Base-by-base conservation (phyloP, 2,329 filamentous ascomycete genomes). In the Neoarthrinium moseri region DNA sequence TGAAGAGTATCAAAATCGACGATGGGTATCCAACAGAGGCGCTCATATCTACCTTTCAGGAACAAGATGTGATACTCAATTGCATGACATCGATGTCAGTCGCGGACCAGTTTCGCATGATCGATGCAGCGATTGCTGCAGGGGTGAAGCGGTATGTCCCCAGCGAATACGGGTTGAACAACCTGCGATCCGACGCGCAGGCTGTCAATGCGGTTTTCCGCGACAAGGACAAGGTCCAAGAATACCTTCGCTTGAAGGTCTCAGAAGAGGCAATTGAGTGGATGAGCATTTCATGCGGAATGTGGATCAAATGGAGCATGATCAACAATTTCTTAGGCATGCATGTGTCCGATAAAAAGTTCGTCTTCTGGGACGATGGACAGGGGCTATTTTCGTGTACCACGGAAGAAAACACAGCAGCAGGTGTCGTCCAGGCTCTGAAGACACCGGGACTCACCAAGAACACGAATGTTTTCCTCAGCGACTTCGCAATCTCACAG, bases 61-160 rank as follows among this genome's bases (percentile, higher is more conserved):
- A 51, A 17, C 55, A 60, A 29, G 59, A 63, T 44, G 58, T 51
- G 24, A 43, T 63, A 15, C 53, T 83, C 43, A 73, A 70, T 32
- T 68, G 73, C 18, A 69, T 81, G 41, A 56, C 58, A 0, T 52
- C 55, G 10, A 37, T 56, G 10, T 55, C 49, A 8, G 52, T 58
- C 5, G 64, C 66, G 5, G 61, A 72, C 1, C 78, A 83, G 52
- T 65, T 64, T 35, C 68, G 68, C 36, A 64, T 83, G 53, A 72
- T 82, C 43, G 74, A 82, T 46, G 80, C 78, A 1, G 72, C 77
- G 32, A 70, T 78, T 29, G 66, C 67, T 10, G 78, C 77, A 2
- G 76, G 78, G 13, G 78, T 83, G 8, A 68, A 74, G 52, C 71
- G 77, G 15, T 79, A 79, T 60, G 63, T 82, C 15, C 77, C 78